Base-by-base conservation (phyloP, 139 green algal genomes). In the Raphidocelis subcapitata region DNA sequence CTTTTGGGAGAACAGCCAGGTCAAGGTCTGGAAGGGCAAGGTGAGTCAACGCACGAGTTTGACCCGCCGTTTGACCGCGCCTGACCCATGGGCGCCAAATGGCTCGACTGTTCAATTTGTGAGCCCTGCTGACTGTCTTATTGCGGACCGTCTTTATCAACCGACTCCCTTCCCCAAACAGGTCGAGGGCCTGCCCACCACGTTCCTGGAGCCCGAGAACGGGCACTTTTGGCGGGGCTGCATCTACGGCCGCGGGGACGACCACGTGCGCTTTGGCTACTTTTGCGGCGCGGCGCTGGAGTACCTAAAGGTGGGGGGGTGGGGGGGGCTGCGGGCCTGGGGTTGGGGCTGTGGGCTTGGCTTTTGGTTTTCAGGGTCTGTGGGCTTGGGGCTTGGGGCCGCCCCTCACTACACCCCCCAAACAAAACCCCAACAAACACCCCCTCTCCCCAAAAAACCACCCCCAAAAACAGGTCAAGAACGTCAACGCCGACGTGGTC, bases 281-380 rank as follows among this genome's bases (percentile, higher is more conserved):
- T 98, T 98, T 87, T 97, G 87, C 69, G 79, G 83, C 20, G 91
- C 91, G 0, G 94, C 94, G 2, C 73, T 97, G 36, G 91, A 97
- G 81, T 98, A 96, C 75, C 70, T 98, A 20, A 72, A 83, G 26
- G 74, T 85, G 62, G 62, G 59, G 26, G 64, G 55, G 29, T 4
- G 4, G 37, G 26, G n/a, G 47, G 47, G 65, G 72, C 5, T 67
- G 63, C 10, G 75, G 82, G 37, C 41, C 41, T 12, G 41, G 41
- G 41, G 41, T 8, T 49, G 8, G 41, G 8, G 41, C n/a, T n/a
- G n/a, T n/a, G n/a, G n/a, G n/a, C 41, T 12, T 8, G 41, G 8
- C 8, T 49, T 49, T 49, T 49, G 8, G 8, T 49, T 49, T 49
- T 49, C 41, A 8, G 41, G 41, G 41, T 8, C 41, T 49, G 41